Evolutionary conservation across 495 filamentous ascomycete species (phyloP).

Genomic region (Xylaria intraflava): DNA sequence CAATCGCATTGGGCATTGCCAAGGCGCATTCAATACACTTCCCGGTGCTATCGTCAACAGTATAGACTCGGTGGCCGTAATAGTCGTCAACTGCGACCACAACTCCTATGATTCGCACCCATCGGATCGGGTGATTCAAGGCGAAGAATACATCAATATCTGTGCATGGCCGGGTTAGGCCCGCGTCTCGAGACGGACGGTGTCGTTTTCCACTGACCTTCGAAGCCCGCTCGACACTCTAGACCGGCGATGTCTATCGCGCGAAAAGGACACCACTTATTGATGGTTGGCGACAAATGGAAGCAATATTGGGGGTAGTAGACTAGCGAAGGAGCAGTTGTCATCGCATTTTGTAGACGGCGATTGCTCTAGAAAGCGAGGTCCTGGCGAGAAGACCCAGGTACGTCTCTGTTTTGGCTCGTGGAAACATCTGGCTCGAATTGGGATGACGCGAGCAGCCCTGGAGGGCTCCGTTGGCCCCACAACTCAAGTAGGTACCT

Average conservation of each 20-base stretch:
- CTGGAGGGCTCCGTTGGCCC: too few species aligned
- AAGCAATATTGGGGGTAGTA: slow-evolving; percentile 82
- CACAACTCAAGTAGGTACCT: too few species aligned
- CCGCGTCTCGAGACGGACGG: background rate
- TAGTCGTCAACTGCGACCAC: slow-evolving; percentile 71
- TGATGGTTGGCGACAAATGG: slow-evolving; percentile 72
- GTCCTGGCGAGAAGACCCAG: background rate
- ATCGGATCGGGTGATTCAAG: slow-evolving; percentile 85
- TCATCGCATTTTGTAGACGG: slow-evolving; percentile 47
- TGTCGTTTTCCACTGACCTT: slow-evolving; percentile 45
- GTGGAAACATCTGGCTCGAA: too few species aligned
- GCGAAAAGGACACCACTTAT: slow-evolving; percentile 74
- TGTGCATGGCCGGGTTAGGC: slow-evolving; percentile 25
- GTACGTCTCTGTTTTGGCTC: background rate
- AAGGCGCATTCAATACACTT: slow-evolving; percentile 55
- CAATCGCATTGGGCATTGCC: slow-evolving; percentile 14
- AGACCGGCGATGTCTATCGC: slow-evolving; percentile 62
- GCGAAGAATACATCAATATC: slow-evolving; percentile 71
- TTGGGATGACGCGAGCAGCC: too few species aligned
- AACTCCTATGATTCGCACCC: slow-evolving; percentile 67
- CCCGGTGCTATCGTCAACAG: slow-evolving; percentile 83
- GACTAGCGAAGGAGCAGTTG: slow-evolving; percentile 24
- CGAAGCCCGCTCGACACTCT: slow-evolving; percentile 52
- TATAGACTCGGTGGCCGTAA: slow-evolving; percentile 53
- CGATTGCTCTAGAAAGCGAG: slow-evolving; percentile 12